Conservation (phyloP, 805 yeast species). For the Pichia deserticola region DNA sequence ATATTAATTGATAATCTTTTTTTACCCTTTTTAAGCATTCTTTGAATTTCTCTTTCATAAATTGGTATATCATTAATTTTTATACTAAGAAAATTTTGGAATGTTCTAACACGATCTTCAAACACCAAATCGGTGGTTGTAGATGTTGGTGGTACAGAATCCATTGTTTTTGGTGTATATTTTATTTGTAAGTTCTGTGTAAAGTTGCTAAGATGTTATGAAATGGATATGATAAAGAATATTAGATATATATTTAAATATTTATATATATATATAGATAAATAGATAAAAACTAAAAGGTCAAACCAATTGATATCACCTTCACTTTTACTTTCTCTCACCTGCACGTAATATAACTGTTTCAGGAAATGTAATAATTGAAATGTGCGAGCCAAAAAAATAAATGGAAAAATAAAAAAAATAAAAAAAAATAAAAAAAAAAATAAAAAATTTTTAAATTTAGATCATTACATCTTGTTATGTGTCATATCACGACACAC, state of each 20-base stretch:
- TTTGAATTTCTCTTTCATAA: conserved; percentile 62
- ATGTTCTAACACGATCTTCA: conserved; percentile 79
- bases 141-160: conserved; percentile 1
- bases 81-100: conserved; percentile 73
- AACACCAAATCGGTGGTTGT: conserved; percentile 34
- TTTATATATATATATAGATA: too few species aligned
- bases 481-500: not conserved
- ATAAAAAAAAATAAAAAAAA: too few species aligned
- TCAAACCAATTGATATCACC: too few species aligned
- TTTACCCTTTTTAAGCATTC: conserved; percentile 61
- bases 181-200: too few species aligned
- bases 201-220: too few species aligned
- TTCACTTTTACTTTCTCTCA: not conserved
- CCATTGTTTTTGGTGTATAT: conserved; percentile 13
- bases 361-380: not conserved
- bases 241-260: too few species aligned
- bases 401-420: not conserved
- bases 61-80: conserved; percentile 42
- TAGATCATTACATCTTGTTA: not conserved
- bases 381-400: not conserved
- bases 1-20: conserved; percentile 66
- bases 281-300: too few species aligned
- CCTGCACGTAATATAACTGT: conserved; percentile 3
- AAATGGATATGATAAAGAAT: too few species aligned
- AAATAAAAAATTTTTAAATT: not conserved